These are phyloP conservation scores for Carpediemonas membranifera DNA, from an alignment of 78 protist species.

Conservation along the genomic window DNA sequence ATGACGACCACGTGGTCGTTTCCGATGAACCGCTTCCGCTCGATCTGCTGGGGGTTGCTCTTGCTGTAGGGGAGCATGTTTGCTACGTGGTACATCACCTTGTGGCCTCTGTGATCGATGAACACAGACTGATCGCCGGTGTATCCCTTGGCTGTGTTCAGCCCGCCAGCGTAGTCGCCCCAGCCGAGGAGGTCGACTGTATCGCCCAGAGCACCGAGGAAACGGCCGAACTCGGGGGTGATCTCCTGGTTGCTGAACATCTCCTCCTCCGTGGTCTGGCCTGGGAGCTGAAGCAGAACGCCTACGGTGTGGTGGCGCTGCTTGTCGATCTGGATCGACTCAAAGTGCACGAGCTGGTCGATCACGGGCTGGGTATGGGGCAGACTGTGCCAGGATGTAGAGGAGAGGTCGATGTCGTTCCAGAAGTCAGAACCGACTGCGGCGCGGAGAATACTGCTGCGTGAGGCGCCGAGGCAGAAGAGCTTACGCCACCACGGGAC, in stretches of 20 bases:
- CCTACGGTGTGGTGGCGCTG: no score
- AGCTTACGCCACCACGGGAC: no score
- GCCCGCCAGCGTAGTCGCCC: conserved; percentile 49
- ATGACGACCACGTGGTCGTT: conserved; percentile 54
- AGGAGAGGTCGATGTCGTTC: no score
- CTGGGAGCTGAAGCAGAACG: conserved; percentile 32
- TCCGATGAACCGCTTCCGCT: conserved; percentile 57
- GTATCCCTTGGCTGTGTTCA: conserved; percentile 19
- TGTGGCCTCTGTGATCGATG: conserved; percentile 31
- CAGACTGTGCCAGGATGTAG: no score
- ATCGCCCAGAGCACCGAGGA: conserved; percentile 37
- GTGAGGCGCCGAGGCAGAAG: no score
- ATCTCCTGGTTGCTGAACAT: conserved; percentile 29
- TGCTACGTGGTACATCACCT: conserved; percentile 59
- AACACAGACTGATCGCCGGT: conserved; percentile 42
- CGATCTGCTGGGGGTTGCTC: no score
- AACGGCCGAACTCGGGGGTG: not conserved
- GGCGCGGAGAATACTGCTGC: no score
- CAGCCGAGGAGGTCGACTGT: conserved; percentile 38
- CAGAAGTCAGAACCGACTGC: no score
- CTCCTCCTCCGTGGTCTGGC: conserved; percentile 39
- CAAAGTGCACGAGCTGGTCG: no score
- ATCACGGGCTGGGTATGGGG: no score
- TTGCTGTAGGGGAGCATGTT: conserved; percentile 12
- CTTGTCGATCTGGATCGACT: no score